These are phyloP conservation scores for Apocynum venetum DNA, from an alignment of 257 asterid species.

Conservation along the genomic window DNA sequence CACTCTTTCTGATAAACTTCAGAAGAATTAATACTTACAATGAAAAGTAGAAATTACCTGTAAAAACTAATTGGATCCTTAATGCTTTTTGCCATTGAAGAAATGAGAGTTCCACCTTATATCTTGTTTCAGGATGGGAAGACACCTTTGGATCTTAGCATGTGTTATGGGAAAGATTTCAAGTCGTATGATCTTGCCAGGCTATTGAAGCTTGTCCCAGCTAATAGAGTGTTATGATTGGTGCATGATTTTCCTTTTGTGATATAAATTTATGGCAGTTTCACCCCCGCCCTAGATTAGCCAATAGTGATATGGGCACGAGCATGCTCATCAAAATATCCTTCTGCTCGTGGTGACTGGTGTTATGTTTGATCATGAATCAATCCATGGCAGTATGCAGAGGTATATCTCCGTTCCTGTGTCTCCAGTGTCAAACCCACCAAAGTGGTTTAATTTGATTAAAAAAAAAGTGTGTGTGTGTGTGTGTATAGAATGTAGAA, in stretches of 20 bases:
- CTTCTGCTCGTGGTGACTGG: background rate
- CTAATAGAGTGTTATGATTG: slow-evolving; percentile 40
- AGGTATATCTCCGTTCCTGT: background rate
- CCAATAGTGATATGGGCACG: background rate
- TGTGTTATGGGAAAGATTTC: slow-evolving; percentile 91
- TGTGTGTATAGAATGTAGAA: too few species aligned
- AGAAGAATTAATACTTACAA: background rate
- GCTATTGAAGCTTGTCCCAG: slow-evolving; percentile 74
- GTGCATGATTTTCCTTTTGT: background rate
- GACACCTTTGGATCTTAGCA: slow-evolving; percentile 66
- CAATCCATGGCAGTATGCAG: background rate
- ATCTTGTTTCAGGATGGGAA: slow-evolving; percentile 51
- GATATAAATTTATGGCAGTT: background rate
- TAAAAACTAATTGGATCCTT: background rate
- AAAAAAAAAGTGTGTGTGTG: too few species aligned
- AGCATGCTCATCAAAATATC: background rate
- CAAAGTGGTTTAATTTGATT: background rate
- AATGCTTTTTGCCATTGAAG: background rate
- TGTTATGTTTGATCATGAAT: background rate
- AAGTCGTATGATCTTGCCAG: slow-evolving; percentile 87
- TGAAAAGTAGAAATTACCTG: background rate
- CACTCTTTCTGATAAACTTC: background rate
- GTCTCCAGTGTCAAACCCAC: background rate
- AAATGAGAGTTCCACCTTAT: background rate
- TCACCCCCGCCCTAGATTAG: background rate